A percentile compares a stretch with the other conserved stretches of the same genome.
phyloP scores from a whole-genome alignment of 2,329 filamentous ascomycete genomes.

The Penicillium sp. region DNA sequence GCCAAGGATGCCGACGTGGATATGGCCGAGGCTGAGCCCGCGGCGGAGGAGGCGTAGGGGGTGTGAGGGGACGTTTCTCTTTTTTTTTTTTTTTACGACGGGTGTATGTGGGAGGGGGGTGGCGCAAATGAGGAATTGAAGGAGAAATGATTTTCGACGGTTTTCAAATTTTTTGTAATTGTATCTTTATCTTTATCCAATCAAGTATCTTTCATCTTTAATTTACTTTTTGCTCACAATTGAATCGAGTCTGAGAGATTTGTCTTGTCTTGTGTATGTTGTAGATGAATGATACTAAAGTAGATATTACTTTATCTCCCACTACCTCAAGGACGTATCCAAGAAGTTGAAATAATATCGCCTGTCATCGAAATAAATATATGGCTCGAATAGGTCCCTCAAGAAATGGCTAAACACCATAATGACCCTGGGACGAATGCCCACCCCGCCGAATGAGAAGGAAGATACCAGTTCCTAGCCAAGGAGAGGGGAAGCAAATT shows the following conservation, averaged over 20 bases:
- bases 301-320: no score
- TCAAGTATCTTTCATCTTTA: conserved; percentile 3
- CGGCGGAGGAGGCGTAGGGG: conserved; percentile 16
- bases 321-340: no score
- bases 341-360: no score
- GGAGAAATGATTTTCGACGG: conserved; percentile 1
- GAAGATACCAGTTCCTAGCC: no score
- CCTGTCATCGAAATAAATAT: no score
- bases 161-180: conserved; percentile 4
- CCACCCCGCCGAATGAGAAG: no score
- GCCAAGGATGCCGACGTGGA: conserved; percentile 28
- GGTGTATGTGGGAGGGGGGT: neutral
- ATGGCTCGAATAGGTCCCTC: no score
- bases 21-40: conserved; percentile 37
- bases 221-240: conserved; percentile 9
- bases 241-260: neutral
- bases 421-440: no score
- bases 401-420: no score
- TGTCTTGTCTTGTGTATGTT: no score
- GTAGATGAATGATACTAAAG: no score
- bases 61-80: neutral
- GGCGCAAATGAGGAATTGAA: neutral
- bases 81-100: conserved; percentile 1
- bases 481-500: no score
- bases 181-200: conserved; percentile 11